Evolutionary conservation across 371 early-diverging fungal genomes (phyloP), one percentile per base, ranked within the genome.

Genomic region (Haplosporangium sp.): DNA sequence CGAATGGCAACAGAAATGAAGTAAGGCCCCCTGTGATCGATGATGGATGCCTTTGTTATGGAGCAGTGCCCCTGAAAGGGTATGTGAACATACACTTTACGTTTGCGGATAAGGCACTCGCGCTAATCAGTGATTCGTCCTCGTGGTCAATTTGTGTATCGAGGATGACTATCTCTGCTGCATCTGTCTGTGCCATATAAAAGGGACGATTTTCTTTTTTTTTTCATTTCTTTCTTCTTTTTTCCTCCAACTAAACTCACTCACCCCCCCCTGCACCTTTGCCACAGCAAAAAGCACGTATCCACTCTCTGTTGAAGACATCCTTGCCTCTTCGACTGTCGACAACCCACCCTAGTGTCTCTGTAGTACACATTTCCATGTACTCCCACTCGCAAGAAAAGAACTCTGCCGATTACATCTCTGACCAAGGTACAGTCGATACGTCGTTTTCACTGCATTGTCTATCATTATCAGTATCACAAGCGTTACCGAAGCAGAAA

Each of bases 341-440:
- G 29, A 29, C 4, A 29, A 29, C 38, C 67, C 55, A 37, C 55
- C n/a, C 54, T 52, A 60, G 67, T 62, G 54, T 59, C 68, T n/a
- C 46, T 11, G 52, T 58, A 71, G 79, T 72, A 76, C 76, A 75
- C 47, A 42, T 67, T 60, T 88, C 85, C 84, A 93, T 93, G 93
- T 93, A 93, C 88, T 84, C 86, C 80, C 93, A 93, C 91, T 87
- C 90, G 60, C 87, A 84, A 76, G 93, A 93, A 86, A 92, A 86
- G 87, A 90, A 90, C 87, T 90, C 92, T 80, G 86, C 91, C 76
- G 93, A 93, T 84, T 93, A 93, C 81, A 89, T 93, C 82, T 88
- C 92, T 86, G 92, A 93, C 85, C 93, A 93, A 86, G 84, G 89
- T 89, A 86, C 77, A 81, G 65, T 52, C 40, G 23, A 10, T 52